Base-by-base conservation (phyloP, 352 stramenopile species). In the Phytophthora megakarya region DNA sequence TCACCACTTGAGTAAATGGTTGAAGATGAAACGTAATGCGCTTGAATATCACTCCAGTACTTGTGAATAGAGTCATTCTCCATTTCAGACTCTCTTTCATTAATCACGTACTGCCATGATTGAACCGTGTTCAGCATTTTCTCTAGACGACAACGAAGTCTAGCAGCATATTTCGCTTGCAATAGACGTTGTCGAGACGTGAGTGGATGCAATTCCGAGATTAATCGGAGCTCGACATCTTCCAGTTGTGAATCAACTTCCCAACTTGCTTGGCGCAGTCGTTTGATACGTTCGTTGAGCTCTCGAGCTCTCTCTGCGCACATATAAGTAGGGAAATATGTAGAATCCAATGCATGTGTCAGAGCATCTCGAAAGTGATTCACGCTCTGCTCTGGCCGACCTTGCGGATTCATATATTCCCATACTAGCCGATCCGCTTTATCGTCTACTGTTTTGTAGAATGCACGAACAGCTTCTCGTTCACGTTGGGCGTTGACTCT, bases 111-210 rank as follows among this genome's bases (percentile, higher is more conserved):
- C 28, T 78, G 60, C 73, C 73, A 84, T 3, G 56, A 71, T 22
- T 65, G 26, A 25, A 69, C 47, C 3, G 35, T 60, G 6, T 47
- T 47, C 0, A 77, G 28, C 40, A 76, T 50, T 19, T 69, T 38
- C 25, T 71, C 60, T 2, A 73, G 55, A 13, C 40, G 48, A 13
- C 65, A 57, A n/a, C 76, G 73, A 37, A 80, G 59, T 21, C 70
- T 74, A 18, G 39, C 70, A 13, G 65, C 73, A 25, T 77, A 73
- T 49, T 80, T 81, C 4, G 68, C 70, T 52, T 83, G 75, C 13
- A 81, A 56, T 8, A 55, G 42, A 18, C 61, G 65, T 48, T 70
- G 50, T n/a, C 16, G 22, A 12, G 16, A 25, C 1, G 43, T 66
- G 9, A 67, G 46, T 10, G 48, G 54, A 16, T 57, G 39, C 12